A percentile compares a stretch with the other conserved stretches of the same genome.
phyloP scores from a whole-genome alignment of 139 green algal species.

The Choricystis sp. region DNA sequence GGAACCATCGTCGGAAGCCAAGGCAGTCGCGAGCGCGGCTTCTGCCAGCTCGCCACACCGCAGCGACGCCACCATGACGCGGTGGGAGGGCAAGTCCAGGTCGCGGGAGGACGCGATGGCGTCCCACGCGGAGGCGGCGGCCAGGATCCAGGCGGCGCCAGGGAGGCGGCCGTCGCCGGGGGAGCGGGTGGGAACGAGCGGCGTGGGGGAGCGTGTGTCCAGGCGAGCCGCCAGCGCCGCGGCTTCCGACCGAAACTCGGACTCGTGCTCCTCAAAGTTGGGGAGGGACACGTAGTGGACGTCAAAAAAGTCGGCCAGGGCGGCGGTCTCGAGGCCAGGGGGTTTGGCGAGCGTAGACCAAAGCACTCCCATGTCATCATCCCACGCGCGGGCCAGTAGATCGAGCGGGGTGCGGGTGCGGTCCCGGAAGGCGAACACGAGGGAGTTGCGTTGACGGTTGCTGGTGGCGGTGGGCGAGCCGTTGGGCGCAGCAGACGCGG shows the following conservation, averaged over 20 bases:
- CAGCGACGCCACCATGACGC: slow-evolving; percentile 95
- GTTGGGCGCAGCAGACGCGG: neutral
- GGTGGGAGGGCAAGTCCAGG: slow-evolving; percentile 92
- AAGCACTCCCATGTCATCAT: slow-evolving; percentile 57
- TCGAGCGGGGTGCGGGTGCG: slow-evolving; percentile 69
- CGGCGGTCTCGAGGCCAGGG: slow-evolving; percentile 31
- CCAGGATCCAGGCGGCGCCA: slow-evolving; percentile 55
- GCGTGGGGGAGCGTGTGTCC: neutral
- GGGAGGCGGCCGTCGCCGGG: slow-evolving; percentile 33
- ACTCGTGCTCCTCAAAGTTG: slow-evolving; percentile 84
- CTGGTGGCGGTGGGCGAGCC: neutral
- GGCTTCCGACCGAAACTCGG: slow-evolving; percentile 74
- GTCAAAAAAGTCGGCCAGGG: slow-evolving; percentile 84
- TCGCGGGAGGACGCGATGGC: slow-evolving; percentile 83
- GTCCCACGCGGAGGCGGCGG: slow-evolving; percentile 69
- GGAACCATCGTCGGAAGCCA: slow-evolving; percentile 36
- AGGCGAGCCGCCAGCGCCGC: slow-evolving; percentile 30
- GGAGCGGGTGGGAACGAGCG: neutral
- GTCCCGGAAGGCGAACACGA: slow-evolving; percentile 98
- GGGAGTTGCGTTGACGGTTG: slow-evolving; percentile 8
- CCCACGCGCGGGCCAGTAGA: slow-evolving; percentile 37
- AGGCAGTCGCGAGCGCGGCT: slow-evolving; percentile 46
- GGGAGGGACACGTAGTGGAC: slow-evolving; percentile 51
- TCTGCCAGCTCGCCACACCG: slow-evolving; percentile 73
- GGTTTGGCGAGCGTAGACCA: slow-evolving; percentile 85